A percentile compares a stretch with the other conserved stretches of the same genome.
These are phyloP conservation scores for Astraeus odoratus DNA, from an alignment of 768 basidiomycete species.

Conservation along the genomic window DNA sequence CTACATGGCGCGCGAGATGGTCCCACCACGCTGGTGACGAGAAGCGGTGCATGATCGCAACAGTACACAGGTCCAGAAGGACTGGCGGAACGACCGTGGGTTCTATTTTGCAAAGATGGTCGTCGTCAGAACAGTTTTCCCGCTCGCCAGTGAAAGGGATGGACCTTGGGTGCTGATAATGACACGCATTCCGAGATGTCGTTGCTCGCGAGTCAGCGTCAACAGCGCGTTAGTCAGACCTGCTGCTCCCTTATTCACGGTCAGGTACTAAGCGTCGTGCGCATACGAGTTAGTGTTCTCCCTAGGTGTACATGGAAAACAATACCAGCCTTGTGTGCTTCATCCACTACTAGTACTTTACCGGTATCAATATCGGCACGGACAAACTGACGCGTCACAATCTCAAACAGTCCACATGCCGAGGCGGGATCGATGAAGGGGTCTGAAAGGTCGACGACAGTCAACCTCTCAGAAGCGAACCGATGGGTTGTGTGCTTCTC, in stretches of 20 bases:
- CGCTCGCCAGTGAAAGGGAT: no score
- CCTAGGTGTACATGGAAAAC: background rate
- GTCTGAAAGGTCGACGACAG: constrained; percentile 66
- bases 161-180: constrained; percentile 70
- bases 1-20: constrained; percentile 60
- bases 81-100: constrained; percentile 67
- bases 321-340: constrained; percentile 64
- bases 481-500: constrained; percentile 20
- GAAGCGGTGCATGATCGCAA: constrained; percentile 63
- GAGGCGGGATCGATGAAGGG: constrained; percentile 63
- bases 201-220: constrained; percentile 58
- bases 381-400: constrained; percentile 57
- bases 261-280: no score
- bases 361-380: constrained; percentile 53
- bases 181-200: constrained; percentile 65
- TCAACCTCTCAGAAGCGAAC: constrained; percentile 52
- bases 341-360: constrained; percentile 66
- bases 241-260: constrained; percentile 34
- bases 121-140: no score
- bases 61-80: constrained; percentile 57
- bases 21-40: constrained; percentile 75
- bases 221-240: constrained; percentile 59
- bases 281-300: no score
- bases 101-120: constrained; percentile 32
- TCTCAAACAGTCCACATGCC: constrained; percentile 67